Evolutionary conservation across 2,329 filamentous ascomycete genomes (phyloP).

Genomic region (Monosporascus sp.): DNA sequence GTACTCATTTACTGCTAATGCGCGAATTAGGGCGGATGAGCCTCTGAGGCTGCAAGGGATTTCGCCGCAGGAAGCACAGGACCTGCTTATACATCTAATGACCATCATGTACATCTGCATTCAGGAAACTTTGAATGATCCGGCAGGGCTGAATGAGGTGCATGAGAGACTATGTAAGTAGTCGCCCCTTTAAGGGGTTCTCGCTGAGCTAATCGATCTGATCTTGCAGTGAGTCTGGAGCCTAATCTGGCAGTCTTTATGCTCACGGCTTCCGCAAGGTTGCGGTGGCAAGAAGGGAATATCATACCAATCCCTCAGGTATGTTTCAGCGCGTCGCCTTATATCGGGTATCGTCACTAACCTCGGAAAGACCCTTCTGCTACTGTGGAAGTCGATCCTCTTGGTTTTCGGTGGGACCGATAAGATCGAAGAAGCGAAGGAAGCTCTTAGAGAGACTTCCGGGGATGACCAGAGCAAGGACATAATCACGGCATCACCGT

Average conservation of each 20-base stretch:
- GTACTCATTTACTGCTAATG: slow-evolving; percentile 24
- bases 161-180: slow-evolving; percentile 47
- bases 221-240: slow-evolving; percentile 45
- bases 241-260: slow-evolving; percentile 69
- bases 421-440: slow-evolving; percentile 70
- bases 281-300: slow-evolving; percentile 68
- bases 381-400: slow-evolving; percentile 89
- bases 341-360: slow-evolving; percentile 2
- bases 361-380: slow-evolving; percentile 58
- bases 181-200: neutral
- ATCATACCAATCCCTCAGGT: slow-evolving; percentile 59
- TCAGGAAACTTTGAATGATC: slow-evolving; percentile 50
- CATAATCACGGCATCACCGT: slow-evolving; percentile 85
- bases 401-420: slow-evolving; percentile 76
- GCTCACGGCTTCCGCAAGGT: slow-evolving; percentile 60
- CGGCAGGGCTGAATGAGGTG: slow-evolving; percentile 41
- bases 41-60: slow-evolving; percentile 32
- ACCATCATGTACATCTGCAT: slow-evolving; percentile 58
- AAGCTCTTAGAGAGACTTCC: slow-evolving; percentile 58
- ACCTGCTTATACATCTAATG: slow-evolving; percentile 58
- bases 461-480: slow-evolving; percentile 61
- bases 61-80: slow-evolving; percentile 47
- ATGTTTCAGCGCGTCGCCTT: slow-evolving; percentile 18
- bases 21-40: slow-evolving; percentile 40
- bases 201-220: slow-evolving; percentile 14